A percentile compares a stretch with the other conserved stretches of the same genome.
Evolutionary conservation across 2,329 filamentous ascomycete species (phyloP).

Genomic region (Raffaelea deltoideospora): DNA sequence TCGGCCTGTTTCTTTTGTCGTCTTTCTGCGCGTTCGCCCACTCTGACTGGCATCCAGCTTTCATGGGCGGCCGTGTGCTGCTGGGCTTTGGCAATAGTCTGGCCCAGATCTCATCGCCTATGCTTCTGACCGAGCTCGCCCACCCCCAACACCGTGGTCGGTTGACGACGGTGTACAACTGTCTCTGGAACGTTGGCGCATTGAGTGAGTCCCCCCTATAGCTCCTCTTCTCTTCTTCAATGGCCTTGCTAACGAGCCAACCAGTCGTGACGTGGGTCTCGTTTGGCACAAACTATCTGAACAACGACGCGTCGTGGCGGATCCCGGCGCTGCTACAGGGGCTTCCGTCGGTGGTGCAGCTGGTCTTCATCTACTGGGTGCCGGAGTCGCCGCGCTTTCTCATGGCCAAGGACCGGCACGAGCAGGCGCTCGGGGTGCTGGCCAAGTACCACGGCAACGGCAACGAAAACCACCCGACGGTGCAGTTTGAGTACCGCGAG

Average conservation of each 20-base stretch:
- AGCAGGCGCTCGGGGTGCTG: slow-evolving; percentile 44
- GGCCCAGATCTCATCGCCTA: slow-evolving; percentile 46
- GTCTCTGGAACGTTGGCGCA: slow-evolving; percentile 40
- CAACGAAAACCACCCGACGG: slow-evolving; percentile 38
- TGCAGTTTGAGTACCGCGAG: slow-evolving; percentile 51
- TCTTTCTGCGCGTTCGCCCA: no score
- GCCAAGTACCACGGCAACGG: slow-evolving; percentile 47
- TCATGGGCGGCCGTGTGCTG: slow-evolving; percentile 43
- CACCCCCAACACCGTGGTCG: slow-evolving; percentile 53
- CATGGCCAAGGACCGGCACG: slow-evolving; percentile 40
- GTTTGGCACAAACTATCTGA: slow-evolving; percentile 41
- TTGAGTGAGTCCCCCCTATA: slow-evolving; percentile 42
- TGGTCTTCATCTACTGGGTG: slow-evolving; percentile 51
- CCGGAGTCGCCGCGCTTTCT: slow-evolving; percentile 55
- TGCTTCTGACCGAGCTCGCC: slow-evolving; percentile 50
- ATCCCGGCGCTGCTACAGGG: slow-evolving; percentile 51
- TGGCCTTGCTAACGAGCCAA: no score
- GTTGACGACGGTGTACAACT: slow-evolving; percentile 53
- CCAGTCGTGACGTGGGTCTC: no score
- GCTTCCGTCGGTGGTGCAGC: slow-evolving; percentile 44
- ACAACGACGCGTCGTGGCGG: slow-evolving; percentile 50
- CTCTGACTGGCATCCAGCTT: slow-evolving; percentile 32
- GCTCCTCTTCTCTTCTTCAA: no score
- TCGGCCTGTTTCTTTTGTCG: no score
- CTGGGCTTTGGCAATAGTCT: slow-evolving; percentile 55